phyloP scores from a whole-genome alignment of 1,139 yeast genomes.

The Nadsonia starkeyi-henricii region DNA sequence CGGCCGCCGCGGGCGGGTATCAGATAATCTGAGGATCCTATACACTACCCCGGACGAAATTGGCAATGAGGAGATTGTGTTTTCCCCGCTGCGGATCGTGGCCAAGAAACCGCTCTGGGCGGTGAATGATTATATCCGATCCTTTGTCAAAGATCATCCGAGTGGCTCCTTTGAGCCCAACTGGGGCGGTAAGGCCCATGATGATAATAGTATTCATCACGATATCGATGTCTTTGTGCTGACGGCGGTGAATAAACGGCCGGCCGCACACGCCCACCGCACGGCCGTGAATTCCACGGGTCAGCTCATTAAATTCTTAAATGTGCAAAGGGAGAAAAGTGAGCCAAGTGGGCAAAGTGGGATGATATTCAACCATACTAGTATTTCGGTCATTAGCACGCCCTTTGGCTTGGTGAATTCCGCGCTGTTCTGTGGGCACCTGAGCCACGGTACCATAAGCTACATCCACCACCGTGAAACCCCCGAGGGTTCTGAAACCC shows the following conservation, averaged over 20 bases:
- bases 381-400: not conserved
- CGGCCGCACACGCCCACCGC: not conserved
- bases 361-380: not conserved
- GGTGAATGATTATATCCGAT: not conserved
- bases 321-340: not conserved
- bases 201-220: not conserved
- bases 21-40: not conserved
- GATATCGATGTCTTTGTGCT: not conserved
- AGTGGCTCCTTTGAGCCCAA: not conserved
- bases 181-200: no score
- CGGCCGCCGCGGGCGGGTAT: not conserved
- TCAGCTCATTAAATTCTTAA: not conserved
- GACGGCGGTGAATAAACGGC: not conserved
- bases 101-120: not conserved
- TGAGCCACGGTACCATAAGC: not conserved
- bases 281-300: not conserved
- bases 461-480: not conserved
- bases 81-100: not conserved
- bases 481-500: not conserved
- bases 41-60: not conserved
- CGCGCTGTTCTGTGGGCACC: not conserved
- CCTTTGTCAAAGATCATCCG: not conserved
- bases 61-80: not conserved
- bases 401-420: not conserved
- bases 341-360: not conserved